Evolutionary conservation across 2,329 filamentous ascomycete genomes (phyloP).

Genomic region (Chaetothyriales sp.): DNA sequence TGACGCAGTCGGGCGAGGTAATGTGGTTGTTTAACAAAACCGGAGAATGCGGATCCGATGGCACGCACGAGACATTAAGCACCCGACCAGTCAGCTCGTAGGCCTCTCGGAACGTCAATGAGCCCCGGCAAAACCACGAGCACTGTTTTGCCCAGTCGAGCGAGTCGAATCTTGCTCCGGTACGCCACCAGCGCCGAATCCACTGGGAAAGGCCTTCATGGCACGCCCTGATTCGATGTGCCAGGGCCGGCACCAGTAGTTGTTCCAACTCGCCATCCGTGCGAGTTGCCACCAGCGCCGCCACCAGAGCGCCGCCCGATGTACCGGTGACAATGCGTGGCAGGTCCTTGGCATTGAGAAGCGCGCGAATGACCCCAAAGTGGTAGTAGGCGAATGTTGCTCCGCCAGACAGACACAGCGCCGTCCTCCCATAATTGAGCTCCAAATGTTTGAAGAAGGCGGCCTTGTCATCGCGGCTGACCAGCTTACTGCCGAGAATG

Average conservation of each 20-base stretch:
- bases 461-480: slow-evolving; percentile 61
- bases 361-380: slow-evolving; percentile 78
- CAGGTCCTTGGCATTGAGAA: slow-evolving; percentile 71
- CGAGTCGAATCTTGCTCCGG: slow-evolving; percentile 85
- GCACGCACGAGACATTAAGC: slow-evolving; percentile 89
- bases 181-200: slow-evolving; percentile 76
- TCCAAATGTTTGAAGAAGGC: slow-evolving; percentile 74
- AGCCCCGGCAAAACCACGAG: slow-evolving; percentile 82
- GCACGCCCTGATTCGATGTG: slow-evolving; percentile 71
- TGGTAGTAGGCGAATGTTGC: slow-evolving; percentile 96
- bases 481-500: slow-evolving; percentile 52
- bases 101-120: slow-evolving; percentile 86
- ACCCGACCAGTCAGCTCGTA: slow-evolving; percentile 89
- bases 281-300: slow-evolving; percentile 71
- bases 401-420: slow-evolving; percentile 82
- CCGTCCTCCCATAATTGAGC: slow-evolving; percentile 83
- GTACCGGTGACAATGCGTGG: slow-evolving; percentile 95
- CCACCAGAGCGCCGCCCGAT: slow-evolving; percentile 82
- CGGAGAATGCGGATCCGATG: slow-evolving; percentile 84
- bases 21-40: slow-evolving; percentile 91
- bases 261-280: slow-evolving; percentile 83
- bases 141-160: slow-evolving; percentile 77
- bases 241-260: slow-evolving; percentile 75
- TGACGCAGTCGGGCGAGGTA: slow-evolving; percentile 89
- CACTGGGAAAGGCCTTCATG: slow-evolving; percentile 64